These are phyloP conservation scores for Cladophialophora exuberans DNA, from an alignment of 2,329 filamentous ascomycete genomes.

Conservation along the genomic window DNA sequence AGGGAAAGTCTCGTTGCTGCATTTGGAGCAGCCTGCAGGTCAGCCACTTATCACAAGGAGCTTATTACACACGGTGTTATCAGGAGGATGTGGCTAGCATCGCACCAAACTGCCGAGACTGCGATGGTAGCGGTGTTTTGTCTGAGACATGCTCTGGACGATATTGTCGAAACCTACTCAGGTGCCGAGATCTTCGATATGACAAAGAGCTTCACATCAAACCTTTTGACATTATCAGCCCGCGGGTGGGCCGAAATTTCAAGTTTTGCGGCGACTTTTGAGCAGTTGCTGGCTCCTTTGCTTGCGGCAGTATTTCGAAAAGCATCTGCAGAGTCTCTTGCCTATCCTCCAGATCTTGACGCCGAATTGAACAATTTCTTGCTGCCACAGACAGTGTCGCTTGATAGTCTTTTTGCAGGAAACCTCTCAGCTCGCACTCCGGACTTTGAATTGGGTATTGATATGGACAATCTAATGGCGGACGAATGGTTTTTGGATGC, in stretches of 20 bases:
- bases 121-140: constrained; percentile 33
- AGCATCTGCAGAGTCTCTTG: background rate
- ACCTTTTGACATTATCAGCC: constrained; percentile 33
- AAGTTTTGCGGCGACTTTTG: constrained; percentile 28
- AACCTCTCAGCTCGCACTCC: too few relatives aligned
- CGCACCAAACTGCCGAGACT: constrained; percentile 26
- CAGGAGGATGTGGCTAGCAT: constrained; percentile 20
- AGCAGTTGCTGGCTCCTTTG: constrained; percentile 32
- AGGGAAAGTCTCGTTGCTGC: constrained; percentile 17
- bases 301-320: constrained; percentile 32
- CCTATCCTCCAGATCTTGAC: constrained; percentile 17
- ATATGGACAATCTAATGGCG: too few relatives aligned
- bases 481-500: too few relatives aligned
- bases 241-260: constrained; percentile 35
- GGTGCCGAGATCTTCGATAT: constrained; percentile 33
- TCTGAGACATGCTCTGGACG: constrained; percentile 32
- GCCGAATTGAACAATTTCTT: constrained; percentile 18
- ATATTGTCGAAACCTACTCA: constrained; percentile 26
- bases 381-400: too few relatives aligned
- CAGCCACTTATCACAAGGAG: constrained; percentile 8
- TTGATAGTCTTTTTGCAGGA: too few relatives aligned
- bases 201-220: constrained; percentile 34
- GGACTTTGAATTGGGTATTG: too few relatives aligned
- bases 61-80: constrained; percentile 21
- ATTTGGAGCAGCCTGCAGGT: constrained; percentile 21